phyloP scores from a whole-genome alignment of 768 basidiomycete genomes.

The Suillus lakei region DNA sequence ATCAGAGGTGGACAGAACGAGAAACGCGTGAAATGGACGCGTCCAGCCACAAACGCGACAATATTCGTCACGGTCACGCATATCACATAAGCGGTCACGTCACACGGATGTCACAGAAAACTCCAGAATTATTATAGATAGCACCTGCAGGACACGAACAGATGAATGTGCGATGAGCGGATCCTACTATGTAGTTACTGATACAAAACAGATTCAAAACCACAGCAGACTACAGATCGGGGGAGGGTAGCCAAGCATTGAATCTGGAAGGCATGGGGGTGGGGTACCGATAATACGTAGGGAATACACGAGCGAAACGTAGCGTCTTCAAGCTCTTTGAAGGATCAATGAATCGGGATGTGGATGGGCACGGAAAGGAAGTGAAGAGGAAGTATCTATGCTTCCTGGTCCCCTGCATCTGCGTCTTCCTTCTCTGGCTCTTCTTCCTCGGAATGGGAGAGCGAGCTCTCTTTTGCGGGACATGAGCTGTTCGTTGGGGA shows the following conservation, averaged over 20 bases:
- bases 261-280: slow-evolving; percentile 7
- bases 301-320: slow-evolving; percentile 8
- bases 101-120: neutral
- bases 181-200: slow-evolving; percentile 26
- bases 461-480: slow-evolving; percentile 64
- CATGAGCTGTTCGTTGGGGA: slow-evolving; percentile 77
- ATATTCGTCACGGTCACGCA: neutral
- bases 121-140: slow-evolving; percentile 1
- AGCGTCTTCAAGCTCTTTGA: slow-evolving; percentile 8
- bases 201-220: slow-evolving; percentile 34
- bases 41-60: slow-evolving; percentile 5
- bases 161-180: slow-evolving; percentile 16
- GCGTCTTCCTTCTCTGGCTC: slow-evolving; percentile 21
- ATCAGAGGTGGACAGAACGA: slow-evolving; percentile 3
- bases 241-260: neutral
- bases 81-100: neutral
- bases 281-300: slow-evolving; percentile 10
- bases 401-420: slow-evolving; percentile 17
- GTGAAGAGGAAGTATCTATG: slow-evolving; percentile 17
- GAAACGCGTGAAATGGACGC: slow-evolving; percentile 1
- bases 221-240: slow-evolving; percentile 22
- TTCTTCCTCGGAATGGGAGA: slow-evolving; percentile 36
- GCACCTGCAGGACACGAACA: slow-evolving; percentile 13
- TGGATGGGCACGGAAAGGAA: neutral
- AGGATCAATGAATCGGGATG: neutral